phyloP scores from a whole-genome alignment of 768 basidiomycete species.

The Paxillus involutus region DNA sequence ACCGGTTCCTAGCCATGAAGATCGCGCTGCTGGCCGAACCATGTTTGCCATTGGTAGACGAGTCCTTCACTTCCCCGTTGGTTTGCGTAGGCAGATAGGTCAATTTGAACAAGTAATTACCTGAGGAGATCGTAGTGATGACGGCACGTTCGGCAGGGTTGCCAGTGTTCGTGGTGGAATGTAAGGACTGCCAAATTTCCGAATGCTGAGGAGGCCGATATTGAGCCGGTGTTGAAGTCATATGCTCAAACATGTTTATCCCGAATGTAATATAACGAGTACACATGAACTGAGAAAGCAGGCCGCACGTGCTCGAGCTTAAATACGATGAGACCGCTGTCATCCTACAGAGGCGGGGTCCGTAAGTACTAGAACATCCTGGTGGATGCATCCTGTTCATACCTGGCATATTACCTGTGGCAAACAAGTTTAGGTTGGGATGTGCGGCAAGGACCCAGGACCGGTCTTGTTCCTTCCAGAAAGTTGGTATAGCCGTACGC shows the following conservation, averaged over 20 bases:
- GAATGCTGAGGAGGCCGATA: slow-evolving; percentile 89
- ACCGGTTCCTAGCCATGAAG: slow-evolving; percentile 95
- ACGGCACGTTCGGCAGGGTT: slow-evolving; percentile 97
- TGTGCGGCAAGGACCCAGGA: slow-evolving; percentile 98
- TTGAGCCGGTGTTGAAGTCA: slow-evolving; percentile 89
- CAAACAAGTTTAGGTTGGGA: slow-evolving; percentile 96
- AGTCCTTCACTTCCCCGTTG: slow-evolving; percentile 86
- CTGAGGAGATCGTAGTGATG: slow-evolving; percentile 85
- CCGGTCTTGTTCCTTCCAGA: slow-evolving; percentile 93
- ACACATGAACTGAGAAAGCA: slow-evolving; percentile 89
- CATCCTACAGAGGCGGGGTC: slow-evolving; percentile 51
- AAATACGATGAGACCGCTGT: slow-evolving; percentile 97
- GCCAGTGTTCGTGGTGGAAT: slow-evolving; percentile 90
- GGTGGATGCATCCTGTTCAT: background rate
- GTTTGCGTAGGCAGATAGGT: slow-evolving; percentile 66
- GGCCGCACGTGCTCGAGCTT: slow-evolving; percentile 98
- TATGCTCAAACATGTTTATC: slow-evolving; percentile 98
- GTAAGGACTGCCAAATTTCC: slow-evolving; percentile 95
- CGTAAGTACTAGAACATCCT: background rate
- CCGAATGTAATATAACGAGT: slow-evolving; percentile 91
- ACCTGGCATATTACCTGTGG: too few species aligned
- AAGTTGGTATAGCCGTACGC: slow-evolving; percentile 94
- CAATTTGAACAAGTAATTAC: slow-evolving; percentile 91
- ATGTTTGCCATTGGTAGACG: slow-evolving; percentile 87
- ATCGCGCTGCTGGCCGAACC: slow-evolving; percentile 88